Percentiles rank a stretch among this genome's conserved stretches.
Evolutionary conservation across 345 rosid genomes (phyloP).

Genomic region (Ceriops decandra): DNA sequence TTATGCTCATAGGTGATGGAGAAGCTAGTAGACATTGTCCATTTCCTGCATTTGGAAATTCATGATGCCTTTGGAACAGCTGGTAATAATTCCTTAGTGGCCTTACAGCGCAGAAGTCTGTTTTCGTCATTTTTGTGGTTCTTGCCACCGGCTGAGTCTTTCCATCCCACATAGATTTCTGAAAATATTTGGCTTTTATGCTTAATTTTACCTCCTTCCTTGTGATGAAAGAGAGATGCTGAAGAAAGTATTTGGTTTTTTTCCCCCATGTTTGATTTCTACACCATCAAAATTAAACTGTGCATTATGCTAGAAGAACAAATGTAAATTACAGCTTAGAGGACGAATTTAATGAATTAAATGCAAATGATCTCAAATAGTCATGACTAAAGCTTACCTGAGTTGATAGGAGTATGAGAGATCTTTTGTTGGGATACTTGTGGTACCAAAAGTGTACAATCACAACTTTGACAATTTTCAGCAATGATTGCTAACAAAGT

Average conservation of each 20-base stretch:
- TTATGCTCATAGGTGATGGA: slow-evolving; percentile 70
- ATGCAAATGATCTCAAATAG: neutral
- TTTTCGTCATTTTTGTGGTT: neutral
- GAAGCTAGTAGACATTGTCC: slow-evolving; percentile 90
- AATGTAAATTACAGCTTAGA: no score
- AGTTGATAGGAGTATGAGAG: neutral
- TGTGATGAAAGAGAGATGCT: neutral
- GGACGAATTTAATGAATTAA: no score
- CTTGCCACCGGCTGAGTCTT: neutral
- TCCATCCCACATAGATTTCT: no score
- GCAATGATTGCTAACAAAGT: neutral
- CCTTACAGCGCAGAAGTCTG: neutral
- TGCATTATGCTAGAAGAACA: neutral
- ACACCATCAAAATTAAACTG: neutral
- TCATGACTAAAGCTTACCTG: neutral
- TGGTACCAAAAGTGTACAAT: neutral
- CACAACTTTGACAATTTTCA: neutral
- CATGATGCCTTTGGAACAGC: slow-evolving; percentile 81
- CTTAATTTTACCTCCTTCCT: no score
- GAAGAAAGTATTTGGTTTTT: neutral
- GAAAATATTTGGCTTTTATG: no score
- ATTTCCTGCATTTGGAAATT: slow-evolving; percentile 91
- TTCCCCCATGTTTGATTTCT: neutral
- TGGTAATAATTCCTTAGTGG: slow-evolving; percentile 42
- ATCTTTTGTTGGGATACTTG: neutral